These are phyloP conservation scores for Paecilomyces dactylethromorphus DNA, from an alignment of 2,329 filamentous ascomycete genomes.

Conservation along the genomic window DNA sequence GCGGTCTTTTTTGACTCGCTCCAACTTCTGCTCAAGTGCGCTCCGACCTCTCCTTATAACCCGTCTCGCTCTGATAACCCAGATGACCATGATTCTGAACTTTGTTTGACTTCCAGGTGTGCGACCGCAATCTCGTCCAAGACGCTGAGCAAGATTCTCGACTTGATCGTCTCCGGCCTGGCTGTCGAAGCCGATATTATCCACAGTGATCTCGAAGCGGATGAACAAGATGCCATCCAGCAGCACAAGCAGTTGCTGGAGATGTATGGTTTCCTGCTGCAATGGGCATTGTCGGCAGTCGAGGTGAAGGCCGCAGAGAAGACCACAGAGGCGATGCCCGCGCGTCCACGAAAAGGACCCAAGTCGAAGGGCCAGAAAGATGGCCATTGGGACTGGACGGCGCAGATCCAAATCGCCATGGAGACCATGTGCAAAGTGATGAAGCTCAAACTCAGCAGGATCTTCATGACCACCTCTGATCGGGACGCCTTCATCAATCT, in stretches of 20 bases:
- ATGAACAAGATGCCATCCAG: slow-evolving; percentile 79
- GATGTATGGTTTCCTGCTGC: slow-evolving; percentile 86
- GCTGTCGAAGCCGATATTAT: slow-evolving; percentile 79
- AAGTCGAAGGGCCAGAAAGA: slow-evolving; percentile 66
- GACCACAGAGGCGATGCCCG: slow-evolving; percentile 63
- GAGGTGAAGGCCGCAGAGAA: slow-evolving; percentile 93
- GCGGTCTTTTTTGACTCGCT: slow-evolving; percentile 81
- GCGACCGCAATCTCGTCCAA: slow-evolving; percentile 71
- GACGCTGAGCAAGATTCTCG: slow-evolving; percentile 85
- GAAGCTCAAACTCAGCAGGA: slow-evolving; percentile 82
- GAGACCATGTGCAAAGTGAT: slow-evolving; percentile 95
- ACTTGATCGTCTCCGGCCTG: slow-evolving; percentile 79
- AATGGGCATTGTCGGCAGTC: slow-evolving; percentile 93
- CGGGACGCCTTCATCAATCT: slow-evolving; percentile 90
- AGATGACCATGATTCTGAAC: slow-evolving; percentile 54
- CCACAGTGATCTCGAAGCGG: slow-evolving; percentile 78
- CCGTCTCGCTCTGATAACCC: slow-evolving; percentile 23
- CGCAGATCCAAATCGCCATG: slow-evolving; percentile 79
- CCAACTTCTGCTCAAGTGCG: slow-evolving; percentile 95
- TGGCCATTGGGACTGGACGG: slow-evolving; percentile 77
- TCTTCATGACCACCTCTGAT: slow-evolving; percentile 94
- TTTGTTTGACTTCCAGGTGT: slow-evolving; percentile 65
- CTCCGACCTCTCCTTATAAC: slow-evolving; percentile 45
- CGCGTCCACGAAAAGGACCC: slow-evolving; percentile 69
- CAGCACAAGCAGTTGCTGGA: slow-evolving; percentile 90